A percentile compares a stretch with the other conserved stretches of the same genome.
phyloP scores from a whole-genome alignment of 176 grass and related monocot species.

The Bolboschoenus planiculmis region DNA sequence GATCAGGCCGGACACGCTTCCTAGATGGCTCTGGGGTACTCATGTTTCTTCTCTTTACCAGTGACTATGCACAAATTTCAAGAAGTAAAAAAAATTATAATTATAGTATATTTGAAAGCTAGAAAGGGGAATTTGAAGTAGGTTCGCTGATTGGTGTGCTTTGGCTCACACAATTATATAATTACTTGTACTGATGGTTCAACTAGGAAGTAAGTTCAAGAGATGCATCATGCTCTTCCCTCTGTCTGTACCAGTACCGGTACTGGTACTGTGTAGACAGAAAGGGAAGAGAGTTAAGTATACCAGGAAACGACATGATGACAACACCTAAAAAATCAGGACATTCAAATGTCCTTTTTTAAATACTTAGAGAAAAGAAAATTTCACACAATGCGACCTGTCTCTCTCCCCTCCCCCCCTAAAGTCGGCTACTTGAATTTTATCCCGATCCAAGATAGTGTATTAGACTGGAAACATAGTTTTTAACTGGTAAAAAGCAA shows the following conservation, averaged over 20 bases:
- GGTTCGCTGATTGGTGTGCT: background rate
- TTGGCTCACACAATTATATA: background rate
- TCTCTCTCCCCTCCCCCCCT: background rate
- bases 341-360: background rate
- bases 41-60: conserved; percentile 6
- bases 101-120: background rate
- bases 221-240: background rate
- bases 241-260: background rate
- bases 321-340: background rate
- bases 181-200: background rate
- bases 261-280: background rate
- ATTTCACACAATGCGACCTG: background rate
- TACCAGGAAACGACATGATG: too few species aligned
- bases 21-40: background rate
- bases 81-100: background rate
- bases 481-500: background rate
- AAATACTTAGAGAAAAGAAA: background rate
- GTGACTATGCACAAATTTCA: background rate
- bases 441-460: background rate
- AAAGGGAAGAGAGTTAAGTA: too few species aligned
- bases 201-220: background rate
- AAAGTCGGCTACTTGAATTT: background rate
- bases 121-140: background rate
- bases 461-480: background rate
- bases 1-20: background rate